A percentile compares a stretch with the other conserved stretches of the same genome.
Conservation (phyloP, 495 filamentous ascomycete species). For the Aspergillus baeticus region DNA sequence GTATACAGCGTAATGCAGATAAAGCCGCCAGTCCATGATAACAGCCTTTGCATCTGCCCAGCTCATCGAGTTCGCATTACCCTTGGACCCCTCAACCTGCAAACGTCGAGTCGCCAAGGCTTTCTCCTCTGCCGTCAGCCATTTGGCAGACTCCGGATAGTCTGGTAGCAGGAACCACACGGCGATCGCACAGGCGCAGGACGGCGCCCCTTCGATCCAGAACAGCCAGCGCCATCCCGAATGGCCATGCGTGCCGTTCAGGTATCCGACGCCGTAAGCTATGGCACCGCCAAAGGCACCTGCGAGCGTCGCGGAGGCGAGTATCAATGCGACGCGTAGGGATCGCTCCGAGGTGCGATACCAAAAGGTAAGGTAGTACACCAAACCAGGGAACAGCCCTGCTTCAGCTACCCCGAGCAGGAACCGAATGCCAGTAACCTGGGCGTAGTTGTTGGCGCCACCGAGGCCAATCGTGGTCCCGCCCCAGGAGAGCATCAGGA, state of each 20-base stretch:
- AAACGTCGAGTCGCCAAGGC: constrained; percentile 55
- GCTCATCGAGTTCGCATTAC: constrained; percentile 51
- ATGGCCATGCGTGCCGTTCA: constrained; percentile 59
- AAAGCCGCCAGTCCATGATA: constrained; percentile 61
- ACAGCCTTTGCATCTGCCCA: constrained; percentile 60
- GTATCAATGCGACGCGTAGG: constrained; percentile 64
- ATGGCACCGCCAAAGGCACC: constrained; percentile 72
- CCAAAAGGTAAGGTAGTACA: constrained; percentile 72
- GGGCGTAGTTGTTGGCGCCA: constrained; percentile 49
- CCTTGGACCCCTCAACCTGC: constrained; percentile 55
- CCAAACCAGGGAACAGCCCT: constrained; percentile 66
- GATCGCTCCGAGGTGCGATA: constrained; percentile 64
- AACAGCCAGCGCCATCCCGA: constrained; percentile 75
- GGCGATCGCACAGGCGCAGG: constrained; percentile 51
- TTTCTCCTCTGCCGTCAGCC: constrained; percentile 53
- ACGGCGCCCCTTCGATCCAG: constrained; percentile 66
- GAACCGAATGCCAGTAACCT: constrained; percentile 63
- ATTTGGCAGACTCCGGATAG: constrained; percentile 58
- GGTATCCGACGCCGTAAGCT: constrained; percentile 63
- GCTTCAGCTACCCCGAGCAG: constrained; percentile 56
- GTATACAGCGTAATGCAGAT: constrained; percentile 60
- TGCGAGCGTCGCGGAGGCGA: constrained; percentile 65
- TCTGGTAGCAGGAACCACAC: constrained; percentile 65
- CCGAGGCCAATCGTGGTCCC: constrained; percentile 63
- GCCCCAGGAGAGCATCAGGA: constrained; percentile 69